Evolutionary conservation across 2,329 filamentous ascomycete species (phyloP).

Genomic region (Emericellopsis cladophorae): DNA sequence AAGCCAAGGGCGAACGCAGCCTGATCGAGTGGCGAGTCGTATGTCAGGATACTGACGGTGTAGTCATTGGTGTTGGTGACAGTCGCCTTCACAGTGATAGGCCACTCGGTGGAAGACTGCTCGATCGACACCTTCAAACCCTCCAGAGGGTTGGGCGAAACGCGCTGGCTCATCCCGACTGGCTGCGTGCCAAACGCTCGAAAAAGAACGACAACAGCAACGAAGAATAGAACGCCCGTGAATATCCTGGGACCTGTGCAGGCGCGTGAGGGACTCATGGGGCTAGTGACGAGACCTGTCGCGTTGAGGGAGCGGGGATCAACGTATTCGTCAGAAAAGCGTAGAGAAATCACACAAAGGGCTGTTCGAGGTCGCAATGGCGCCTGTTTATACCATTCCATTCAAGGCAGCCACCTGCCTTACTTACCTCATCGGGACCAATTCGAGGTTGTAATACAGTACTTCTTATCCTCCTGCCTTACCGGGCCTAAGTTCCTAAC

Average conservation of each 20-base stretch:
- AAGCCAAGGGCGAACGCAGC: conserved; percentile 26
- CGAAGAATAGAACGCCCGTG: background rate
- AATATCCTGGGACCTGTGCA: background rate
- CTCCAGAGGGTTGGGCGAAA: background rate
- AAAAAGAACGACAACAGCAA: background rate
- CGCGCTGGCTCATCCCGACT: no score
- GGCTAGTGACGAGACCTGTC: background rate
- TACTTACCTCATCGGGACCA: no score
- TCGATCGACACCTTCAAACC: background rate
- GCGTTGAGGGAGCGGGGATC: no score
- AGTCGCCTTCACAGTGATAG: conserved; percentile 20
- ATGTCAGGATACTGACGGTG: conserved; percentile 27
- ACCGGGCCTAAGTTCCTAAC: no score
- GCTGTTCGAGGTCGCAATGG: no score
- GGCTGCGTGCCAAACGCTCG: no score
- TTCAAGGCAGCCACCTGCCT: no score
- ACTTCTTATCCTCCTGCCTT: no score
- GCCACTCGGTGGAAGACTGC: conserved; percentile 6
- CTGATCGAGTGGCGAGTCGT: conserved; percentile 31
- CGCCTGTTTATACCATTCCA: no score
- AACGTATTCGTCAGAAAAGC: no score
- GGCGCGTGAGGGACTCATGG: background rate
- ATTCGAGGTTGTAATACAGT: no score
- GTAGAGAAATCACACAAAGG: no score
- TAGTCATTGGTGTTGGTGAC: conserved; percentile 25